Conservation (phyloP, 2,329 filamentous ascomycete genomes). For the Curvularia eragrostidis region DNA sequence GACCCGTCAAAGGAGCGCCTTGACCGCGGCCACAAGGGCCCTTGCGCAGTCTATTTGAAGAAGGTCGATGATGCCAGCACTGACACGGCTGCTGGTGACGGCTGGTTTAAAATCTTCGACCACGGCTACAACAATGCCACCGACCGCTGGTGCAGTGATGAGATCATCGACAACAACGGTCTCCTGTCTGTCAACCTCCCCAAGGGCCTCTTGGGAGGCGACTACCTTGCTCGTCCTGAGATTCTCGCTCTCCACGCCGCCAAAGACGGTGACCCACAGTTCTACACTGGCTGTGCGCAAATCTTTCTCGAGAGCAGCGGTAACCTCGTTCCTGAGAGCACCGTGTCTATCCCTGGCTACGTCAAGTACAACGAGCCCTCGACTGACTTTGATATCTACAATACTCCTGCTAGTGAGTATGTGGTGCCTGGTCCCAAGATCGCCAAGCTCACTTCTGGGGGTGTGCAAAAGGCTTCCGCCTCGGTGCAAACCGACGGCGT, state of each 20-base stretch:
- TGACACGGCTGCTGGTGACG: conserved; percentile 62
- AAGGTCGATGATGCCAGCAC: conserved; percentile 65
- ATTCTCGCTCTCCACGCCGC: conserved; percentile 72
- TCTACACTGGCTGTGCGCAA: conserved; percentile 76
- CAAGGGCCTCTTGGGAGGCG: conserved; percentile 65
- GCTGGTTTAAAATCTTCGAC: conserved; percentile 82
- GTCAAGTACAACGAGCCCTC: conserved; percentile 62
- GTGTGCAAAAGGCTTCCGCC: conserved; percentile 20
- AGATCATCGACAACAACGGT: conserved; percentile 69
- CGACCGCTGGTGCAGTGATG: conserved; percentile 73
- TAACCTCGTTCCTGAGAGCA: conserved; percentile 58
- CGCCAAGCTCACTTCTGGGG: conserved; percentile 54
- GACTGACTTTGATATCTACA: conserved; percentile 71
- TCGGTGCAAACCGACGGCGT: conserved; percentile 56
- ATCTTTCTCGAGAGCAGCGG: conserved; percentile 65
- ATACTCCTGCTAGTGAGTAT: conserved; percentile 51
- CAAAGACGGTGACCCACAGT: conserved; percentile 64
- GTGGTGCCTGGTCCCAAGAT: conserved; percentile 66
- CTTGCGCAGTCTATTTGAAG: conserved; percentile 78
- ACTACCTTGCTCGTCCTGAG: conserved; percentile 76
- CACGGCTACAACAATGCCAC: conserved; percentile 66
- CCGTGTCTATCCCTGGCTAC: conserved; percentile 71
- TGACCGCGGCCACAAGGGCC: conserved; percentile 68
- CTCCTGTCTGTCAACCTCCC: conserved; percentile 69
- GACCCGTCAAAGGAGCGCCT: conserved; percentile 62